These are phyloP conservation scores for Bifiguratus adelaidae DNA, from an alignment of 192 early-diverging fungal species.

Conservation along the genomic window DNA sequence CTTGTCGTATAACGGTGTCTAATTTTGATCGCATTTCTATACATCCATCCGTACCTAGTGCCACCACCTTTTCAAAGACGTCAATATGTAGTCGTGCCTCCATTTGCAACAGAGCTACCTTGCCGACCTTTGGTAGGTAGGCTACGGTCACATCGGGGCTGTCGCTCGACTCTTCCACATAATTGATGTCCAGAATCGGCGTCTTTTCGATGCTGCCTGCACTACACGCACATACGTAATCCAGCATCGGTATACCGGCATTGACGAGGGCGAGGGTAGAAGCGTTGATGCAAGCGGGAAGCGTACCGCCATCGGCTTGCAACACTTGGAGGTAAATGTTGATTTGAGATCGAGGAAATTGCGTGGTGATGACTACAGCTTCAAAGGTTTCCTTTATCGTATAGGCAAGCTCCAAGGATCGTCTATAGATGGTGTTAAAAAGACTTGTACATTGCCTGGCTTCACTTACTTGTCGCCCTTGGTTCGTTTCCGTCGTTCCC, in stretches of 20 bases:
- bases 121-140: constrained; percentile 68
- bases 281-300: constrained; percentile 75
- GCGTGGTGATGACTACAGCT: constrained; percentile 59
- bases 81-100: constrained; percentile 84
- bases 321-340: constrained; percentile 87
- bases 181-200: constrained; percentile 74
- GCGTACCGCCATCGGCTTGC: constrained; percentile 83
- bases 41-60: constrained; percentile 63
- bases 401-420: constrained; percentile 75
- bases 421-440: constrained; percentile 43
- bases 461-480: constrained; percentile 72
- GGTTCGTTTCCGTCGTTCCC: constrained; percentile 73
- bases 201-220: constrained; percentile 75
- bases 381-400: constrained; percentile 89
- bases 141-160: constrained; percentile 86
- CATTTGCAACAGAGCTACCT: constrained; percentile 75
- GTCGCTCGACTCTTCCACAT: constrained; percentile 79
- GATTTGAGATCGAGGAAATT: constrained; percentile 86
- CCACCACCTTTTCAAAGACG: constrained; percentile 50
- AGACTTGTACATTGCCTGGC: neutral
- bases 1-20: constrained; percentile 47
- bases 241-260: constrained; percentile 71
- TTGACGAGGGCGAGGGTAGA: constrained; percentile 75
- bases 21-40: constrained; percentile 46
- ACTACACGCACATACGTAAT: constrained; percentile 80